These are phyloP conservation scores for Skeletonema menzelii DNA, from an alignment of 108 stramenopile genomes.

Conservation along the genomic window DNA sequence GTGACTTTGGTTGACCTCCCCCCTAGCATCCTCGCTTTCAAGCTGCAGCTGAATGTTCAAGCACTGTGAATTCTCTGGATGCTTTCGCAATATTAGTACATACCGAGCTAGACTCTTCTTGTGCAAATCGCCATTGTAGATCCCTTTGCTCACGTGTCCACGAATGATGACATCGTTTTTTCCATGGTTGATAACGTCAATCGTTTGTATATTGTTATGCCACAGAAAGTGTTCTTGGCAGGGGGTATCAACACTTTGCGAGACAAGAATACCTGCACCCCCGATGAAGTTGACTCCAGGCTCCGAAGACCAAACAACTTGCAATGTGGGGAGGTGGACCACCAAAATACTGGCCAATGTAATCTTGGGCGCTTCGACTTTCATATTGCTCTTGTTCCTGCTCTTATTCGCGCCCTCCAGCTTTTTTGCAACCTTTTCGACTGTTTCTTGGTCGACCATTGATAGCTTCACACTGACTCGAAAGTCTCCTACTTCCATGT, in stretches of 20 bases:
- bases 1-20: slow-evolving; percentile 27
- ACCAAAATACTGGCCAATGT: background rate
- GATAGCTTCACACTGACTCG: background rate
- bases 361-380: background rate
- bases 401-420: background rate
- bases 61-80: background rate
- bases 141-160: background rate
- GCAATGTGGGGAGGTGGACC: background rate
- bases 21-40: background rate
- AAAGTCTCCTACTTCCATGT: background rate
- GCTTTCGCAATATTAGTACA: background rate
- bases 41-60: slow-evolving; percentile 5
- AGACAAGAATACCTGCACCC: background rate
- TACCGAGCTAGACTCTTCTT: background rate
- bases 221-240: slow-evolving; percentile 18
- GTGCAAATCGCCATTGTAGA: background rate
- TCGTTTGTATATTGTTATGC: slow-evolving; percentile 32
- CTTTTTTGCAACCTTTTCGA: background rate
- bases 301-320: slow-evolving; percentile 29
- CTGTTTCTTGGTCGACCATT: background rate
- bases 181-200: slow-evolving; percentile 20
- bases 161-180: slow-evolving; percentile 1
- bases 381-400: background rate
- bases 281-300: slow-evolving; percentile 46
- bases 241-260: background rate